phyloP scores from a whole-genome alignment of 106 monocot genomes.

The Triglochin maritima region DNA sequence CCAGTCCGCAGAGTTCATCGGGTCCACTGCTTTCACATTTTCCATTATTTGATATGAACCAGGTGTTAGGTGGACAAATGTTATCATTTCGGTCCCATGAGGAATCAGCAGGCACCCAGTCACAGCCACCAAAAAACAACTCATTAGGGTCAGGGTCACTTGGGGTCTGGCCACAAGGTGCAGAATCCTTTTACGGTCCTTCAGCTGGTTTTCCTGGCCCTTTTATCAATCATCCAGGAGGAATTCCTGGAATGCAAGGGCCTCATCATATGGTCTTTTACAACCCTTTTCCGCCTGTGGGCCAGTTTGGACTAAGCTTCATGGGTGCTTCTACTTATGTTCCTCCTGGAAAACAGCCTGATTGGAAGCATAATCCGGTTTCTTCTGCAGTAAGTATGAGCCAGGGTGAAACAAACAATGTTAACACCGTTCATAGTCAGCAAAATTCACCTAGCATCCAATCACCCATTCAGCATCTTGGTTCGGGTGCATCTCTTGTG shows the following conservation, averaged over 20 bases:
- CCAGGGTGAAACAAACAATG: constrained; percentile 25
- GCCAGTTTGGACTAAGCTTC: constrained; percentile 71
- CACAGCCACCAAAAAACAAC: constrained; percentile 47
- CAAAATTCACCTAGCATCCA: constrained; percentile 25
- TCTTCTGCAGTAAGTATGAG: constrained; percentile 28
- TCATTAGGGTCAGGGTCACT: constrained; percentile 39
- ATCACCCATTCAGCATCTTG: constrained; percentile 49
- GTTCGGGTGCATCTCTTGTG: constrained; percentile 60
- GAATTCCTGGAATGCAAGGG: constrained; percentile 72
- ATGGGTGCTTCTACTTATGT: constrained; percentile 76
- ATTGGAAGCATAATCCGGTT: constrained; percentile 67
- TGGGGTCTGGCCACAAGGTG: constrained; percentile 57
- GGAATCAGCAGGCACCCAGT: constrained; percentile 47
- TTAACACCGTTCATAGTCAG: constrained; percentile 39
- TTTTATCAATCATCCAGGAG: constrained; percentile 64
- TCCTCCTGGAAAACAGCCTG: constrained; percentile 73
- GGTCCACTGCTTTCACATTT: constrained; percentile 63
- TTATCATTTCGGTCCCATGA: constrained; percentile 67
- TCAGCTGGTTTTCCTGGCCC: constrained; percentile 73
- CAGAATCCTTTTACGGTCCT: constrained; percentile 75
- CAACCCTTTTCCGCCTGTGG: constrained; percentile 90
- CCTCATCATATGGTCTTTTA: constrained; percentile 92
- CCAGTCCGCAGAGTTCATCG: constrained; percentile 59
- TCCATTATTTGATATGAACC: constrained; percentile 79
- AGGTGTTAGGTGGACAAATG: constrained; percentile 56